Evolutionary conservation across 202 grass and related monocot genomes (phyloP).

Genomic region (Zoysia matrella): DNA sequence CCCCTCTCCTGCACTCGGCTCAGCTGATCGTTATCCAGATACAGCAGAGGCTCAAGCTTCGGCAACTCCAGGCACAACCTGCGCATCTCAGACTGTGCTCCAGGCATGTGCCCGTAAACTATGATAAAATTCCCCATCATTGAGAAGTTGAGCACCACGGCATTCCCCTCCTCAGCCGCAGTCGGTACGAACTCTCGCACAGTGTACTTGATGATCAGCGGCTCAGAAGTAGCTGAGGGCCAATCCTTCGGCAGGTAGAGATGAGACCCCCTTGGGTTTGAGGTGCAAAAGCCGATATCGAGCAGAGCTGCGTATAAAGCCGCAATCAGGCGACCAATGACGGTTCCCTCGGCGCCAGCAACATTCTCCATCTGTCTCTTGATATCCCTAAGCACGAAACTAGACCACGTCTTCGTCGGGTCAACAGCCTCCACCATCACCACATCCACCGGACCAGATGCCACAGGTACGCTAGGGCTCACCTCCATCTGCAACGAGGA

Average conservation of each 20-base stretch:
- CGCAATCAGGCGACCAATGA: constrained; percentile 48
- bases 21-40: constrained; percentile 57
- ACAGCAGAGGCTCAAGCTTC: constrained; percentile 57
- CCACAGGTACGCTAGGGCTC: constrained; percentile 15
- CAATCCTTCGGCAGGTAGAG: constrained; percentile 50
- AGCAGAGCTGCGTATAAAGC: constrained; percentile 65
- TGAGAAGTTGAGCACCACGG: constrained; percentile 61
- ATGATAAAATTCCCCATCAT: constrained; percentile 63
- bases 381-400: constrained; percentile 54
- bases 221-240: constrained; percentile 41
- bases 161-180: constrained; percentile 46
- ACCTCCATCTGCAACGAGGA: constrained; percentile 25
- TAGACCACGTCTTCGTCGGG: constrained; percentile 17
- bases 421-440: constrained; percentile 35
- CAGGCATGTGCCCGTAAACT: constrained; percentile 59
- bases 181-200: constrained; percentile 40
- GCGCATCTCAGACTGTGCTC: constrained; percentile 45
- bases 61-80: constrained; percentile 67
- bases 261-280: constrained; percentile 18
- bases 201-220: constrained; percentile 60
- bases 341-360: constrained; percentile 13
- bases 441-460: constrained; percentile 40
- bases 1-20: constrained; percentile 45
- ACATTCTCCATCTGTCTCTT: constrained; percentile 54
- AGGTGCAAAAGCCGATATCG: constrained; percentile 55